Conservation (phyloP, 495 filamentous ascomycete species). For the Aspergillus ellipticus region DNA sequence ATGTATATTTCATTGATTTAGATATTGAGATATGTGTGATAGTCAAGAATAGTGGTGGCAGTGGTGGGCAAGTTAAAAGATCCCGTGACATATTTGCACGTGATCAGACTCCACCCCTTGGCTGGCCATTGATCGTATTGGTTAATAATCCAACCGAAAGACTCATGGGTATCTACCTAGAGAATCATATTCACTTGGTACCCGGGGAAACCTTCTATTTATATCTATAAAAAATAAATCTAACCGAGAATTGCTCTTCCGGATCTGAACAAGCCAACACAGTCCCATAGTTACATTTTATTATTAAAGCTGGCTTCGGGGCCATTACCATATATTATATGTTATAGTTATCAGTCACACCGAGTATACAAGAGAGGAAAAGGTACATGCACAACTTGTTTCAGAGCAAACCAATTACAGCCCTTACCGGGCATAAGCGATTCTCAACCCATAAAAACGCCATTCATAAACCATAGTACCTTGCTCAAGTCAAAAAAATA, state of each 20-base stretch:
- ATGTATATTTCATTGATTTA: too few species aligned
- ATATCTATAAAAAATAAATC: too few species aligned
- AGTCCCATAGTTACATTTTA: too few species aligned
- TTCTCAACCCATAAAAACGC: neutral
- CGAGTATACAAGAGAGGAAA: constrained; percentile 1
- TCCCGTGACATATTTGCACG: neutral
- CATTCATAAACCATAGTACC: neutral
- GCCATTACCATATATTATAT: neutral
- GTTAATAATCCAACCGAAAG: too few species aligned
- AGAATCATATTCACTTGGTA: too few species aligned
- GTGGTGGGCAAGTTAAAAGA: neutral
- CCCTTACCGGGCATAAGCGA: neutral
- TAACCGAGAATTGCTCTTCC: too few species aligned
- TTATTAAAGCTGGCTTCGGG: neutral
- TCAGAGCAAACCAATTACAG: neutral
- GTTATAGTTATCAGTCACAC: neutral
- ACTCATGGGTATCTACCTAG: too few species aligned
- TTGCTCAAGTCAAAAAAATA: neutral
- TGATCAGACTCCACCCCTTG: neutral
- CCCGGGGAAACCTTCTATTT: too few species aligned
- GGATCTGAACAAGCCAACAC: too few species aligned
- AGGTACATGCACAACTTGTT: neutral
- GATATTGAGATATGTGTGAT: too few species aligned
- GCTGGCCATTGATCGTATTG: too few species aligned
- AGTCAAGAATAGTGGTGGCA: too few species aligned